A percentile compares a stretch with the other conserved stretches of the same genome.
Conservation (phyloP, 140 eudicot genomes). For the Bidens hawaiensis region DNA sequence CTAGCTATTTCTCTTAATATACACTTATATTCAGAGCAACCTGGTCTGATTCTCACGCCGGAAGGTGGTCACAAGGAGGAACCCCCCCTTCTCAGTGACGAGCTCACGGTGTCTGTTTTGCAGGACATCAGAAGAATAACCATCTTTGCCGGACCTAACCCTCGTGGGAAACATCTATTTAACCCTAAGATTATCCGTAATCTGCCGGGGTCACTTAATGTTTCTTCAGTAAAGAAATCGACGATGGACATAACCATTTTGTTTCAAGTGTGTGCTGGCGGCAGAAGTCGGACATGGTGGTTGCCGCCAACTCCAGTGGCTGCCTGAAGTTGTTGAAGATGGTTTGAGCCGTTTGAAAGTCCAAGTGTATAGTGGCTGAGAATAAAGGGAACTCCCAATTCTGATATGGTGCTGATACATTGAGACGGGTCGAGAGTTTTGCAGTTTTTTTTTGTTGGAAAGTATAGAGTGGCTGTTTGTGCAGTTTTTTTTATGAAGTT, state of each 20-base stretch:
- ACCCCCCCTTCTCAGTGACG: too few species aligned
- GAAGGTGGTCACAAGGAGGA: too few species aligned
- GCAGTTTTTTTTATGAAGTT: background rate
- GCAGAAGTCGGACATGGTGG: constrained; percentile 64
- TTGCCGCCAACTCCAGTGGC: constrained; percentile 90
- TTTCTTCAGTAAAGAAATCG: constrained; percentile 85
- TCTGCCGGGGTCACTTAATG: too few species aligned
- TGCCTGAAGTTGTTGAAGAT: constrained; percentile 72
- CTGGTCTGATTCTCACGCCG: too few species aligned
- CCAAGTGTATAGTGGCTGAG: constrained; percentile 1
- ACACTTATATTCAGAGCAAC: too few species aligned
- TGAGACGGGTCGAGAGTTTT: constrained; percentile 23
- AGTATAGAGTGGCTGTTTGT: constrained; percentile 9
- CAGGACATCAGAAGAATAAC: too few species aligned
- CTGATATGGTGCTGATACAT: constrained; percentile 11
- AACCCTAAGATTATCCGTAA: too few species aligned
- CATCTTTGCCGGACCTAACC: too few species aligned
- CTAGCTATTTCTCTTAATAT: too few species aligned
- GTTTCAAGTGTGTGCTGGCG: constrained; percentile 98
- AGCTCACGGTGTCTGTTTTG: too few species aligned
- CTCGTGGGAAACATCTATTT: too few species aligned
- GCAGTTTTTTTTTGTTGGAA: background rate
- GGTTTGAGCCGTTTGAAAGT: constrained; percentile 35
- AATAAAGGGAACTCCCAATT: constrained; percentile 8
- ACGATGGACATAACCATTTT: constrained; percentile 70